phyloP scores from a whole-genome alignment of 139 green algal genomes.

The Spirogloea muscicola region DNA sequence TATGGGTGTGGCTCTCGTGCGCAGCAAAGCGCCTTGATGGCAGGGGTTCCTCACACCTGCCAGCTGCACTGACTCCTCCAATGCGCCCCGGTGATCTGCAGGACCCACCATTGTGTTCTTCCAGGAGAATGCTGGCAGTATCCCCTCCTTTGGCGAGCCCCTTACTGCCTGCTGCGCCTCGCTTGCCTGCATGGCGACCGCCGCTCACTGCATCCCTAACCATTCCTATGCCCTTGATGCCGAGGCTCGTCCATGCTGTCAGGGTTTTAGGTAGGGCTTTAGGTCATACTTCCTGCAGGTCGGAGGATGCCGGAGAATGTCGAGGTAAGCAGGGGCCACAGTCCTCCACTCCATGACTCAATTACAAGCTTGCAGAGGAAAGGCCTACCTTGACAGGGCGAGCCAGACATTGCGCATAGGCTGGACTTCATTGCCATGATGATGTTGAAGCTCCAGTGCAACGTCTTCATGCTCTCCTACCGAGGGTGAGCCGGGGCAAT shows the following conservation, averaged over 20 bases:
- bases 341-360: too few relatives aligned
- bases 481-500: conserved; percentile 35
- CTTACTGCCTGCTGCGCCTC: background rate
- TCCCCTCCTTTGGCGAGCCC: background rate
- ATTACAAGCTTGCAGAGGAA: too few relatives aligned
- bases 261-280: background rate
- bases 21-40: too few relatives aligned
- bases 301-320: background rate
- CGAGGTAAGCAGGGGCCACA: too few relatives aligned
- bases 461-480: conserved; percentile 55
- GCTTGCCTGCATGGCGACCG: background rate
- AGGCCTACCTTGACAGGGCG: too few relatives aligned
- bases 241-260: background rate
- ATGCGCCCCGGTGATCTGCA: background rate
- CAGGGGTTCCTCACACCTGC: background rate
- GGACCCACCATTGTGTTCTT: conserved; percentile 44
- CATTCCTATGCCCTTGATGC: background rate
- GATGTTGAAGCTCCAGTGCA: conserved; percentile 42
- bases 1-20: too few relatives aligned
- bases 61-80: background rate
- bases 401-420: conserved; percentile 53
- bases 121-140: conserved; percentile 53
- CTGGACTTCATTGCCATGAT: conserved; percentile 41
- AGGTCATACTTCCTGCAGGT: background rate
- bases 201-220: background rate